phyloP scores from a whole-genome alignment of 768 basidiomycete genomes.

The Lactifluus pinguis region DNA sequence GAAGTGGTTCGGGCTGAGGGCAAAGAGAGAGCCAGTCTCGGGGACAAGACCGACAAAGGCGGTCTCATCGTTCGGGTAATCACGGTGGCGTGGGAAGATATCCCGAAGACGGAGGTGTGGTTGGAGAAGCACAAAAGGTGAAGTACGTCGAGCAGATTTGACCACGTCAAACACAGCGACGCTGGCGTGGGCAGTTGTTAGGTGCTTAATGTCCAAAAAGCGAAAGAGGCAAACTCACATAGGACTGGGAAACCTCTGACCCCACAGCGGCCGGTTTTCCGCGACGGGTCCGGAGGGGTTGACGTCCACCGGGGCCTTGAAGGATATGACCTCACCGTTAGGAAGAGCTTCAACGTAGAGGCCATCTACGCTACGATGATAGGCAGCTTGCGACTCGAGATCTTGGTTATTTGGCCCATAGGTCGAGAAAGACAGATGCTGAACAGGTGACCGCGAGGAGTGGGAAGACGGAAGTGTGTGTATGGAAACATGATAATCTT shows the following conservation, averaged over 20 bases:
- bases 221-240: slow-evolving; percentile 40
- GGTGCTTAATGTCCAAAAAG: neutral
- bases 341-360: slow-evolving; percentile 75
- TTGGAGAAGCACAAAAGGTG: slow-evolving; percentile 80
- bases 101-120: slow-evolving; percentile 71
- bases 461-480: slow-evolving; percentile 43
- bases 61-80: slow-evolving; percentile 45
- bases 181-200: slow-evolving; percentile 29
- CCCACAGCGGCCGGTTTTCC: slow-evolving; percentile 48
- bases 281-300: slow-evolving; percentile 24
- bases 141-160: slow-evolving; percentile 33
- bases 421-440: slow-evolving; percentile 82
- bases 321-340: slow-evolving; percentile 70
- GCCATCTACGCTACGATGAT: slow-evolving; percentile 69
- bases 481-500: slow-evolving; percentile 88
- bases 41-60: slow-evolving; percentile 79
- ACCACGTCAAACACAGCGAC: slow-evolving; percentile 81
- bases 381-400: slow-evolving; percentile 57
- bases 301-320: slow-evolving; percentile 38
- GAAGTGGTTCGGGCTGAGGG: slow-evolving; percentile 73
- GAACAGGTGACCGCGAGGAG: slow-evolving; percentile 38
- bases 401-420: slow-evolving; percentile 93
- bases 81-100: slow-evolving; percentile 44
- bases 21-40: slow-evolving; percentile 67
- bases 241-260: slow-evolving; percentile 47